Evolutionary conservation across 495 filamentous ascomycete species (phyloP).

Genomic region (Copromyces sp.): DNA sequence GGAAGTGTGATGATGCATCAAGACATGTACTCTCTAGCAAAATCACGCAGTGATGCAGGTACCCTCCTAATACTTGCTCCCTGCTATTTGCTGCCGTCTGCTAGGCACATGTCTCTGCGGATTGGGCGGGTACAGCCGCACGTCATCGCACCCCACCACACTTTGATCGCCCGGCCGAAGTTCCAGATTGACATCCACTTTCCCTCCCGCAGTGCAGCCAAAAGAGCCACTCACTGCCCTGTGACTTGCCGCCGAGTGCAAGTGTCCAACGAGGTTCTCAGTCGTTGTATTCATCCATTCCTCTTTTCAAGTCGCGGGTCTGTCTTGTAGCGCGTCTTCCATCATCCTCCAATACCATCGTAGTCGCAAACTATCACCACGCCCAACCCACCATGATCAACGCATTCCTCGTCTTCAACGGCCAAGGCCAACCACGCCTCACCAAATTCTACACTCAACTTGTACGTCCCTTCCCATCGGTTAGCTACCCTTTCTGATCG

Average conservation of each 20-base stretch:
- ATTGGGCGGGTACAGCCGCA: neutral
- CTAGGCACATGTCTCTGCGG: neutral
- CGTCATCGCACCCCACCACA: conserved; percentile 8
- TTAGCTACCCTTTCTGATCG: neutral
- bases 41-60: neutral
- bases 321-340: neutral
- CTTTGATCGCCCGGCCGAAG: neutral
- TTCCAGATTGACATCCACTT: neutral
- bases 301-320: neutral
- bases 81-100: neutral
- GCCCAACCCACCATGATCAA: conserved; percentile 68
- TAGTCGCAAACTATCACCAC: neutral
- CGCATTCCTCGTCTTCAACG: conserved; percentile 97
- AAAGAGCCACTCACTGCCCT: neutral
- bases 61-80: neutral
- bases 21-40: rapidly evolving
- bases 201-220: neutral
- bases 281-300: neutral
- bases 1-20: neutral
- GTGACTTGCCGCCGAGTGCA: neutral
- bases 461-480: conserved; percentile 38
- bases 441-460: conserved; percentile 99
- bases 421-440: conserved; percentile 87
- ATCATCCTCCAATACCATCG: neutral
- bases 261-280: neutral